A percentile compares a stretch with the other conserved stretches of the same genome.
Conservation (phyloP, 495 filamentous ascomycete genomes). For the Oidiodendron maius region DNA sequence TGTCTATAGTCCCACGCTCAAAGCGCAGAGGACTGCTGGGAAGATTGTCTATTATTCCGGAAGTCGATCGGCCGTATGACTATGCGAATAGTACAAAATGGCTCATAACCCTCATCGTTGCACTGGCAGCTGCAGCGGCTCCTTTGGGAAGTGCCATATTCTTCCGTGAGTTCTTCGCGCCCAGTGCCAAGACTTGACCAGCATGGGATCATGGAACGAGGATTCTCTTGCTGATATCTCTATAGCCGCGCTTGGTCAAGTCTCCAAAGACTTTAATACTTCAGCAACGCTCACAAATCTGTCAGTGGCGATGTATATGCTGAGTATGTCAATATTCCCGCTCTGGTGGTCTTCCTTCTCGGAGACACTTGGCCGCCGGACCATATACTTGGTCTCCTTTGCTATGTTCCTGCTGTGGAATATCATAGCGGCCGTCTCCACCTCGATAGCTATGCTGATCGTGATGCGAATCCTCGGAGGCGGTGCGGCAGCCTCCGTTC, state of each 20-base stretch:
- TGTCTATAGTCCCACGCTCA: slow-evolving; percentile 54
- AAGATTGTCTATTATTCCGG: slow-evolving; percentile 69
- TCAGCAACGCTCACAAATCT: slow-evolving; percentile 73
- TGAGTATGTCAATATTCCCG: slow-evolving; percentile 84
- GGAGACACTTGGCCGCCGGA: slow-evolving; percentile 74
- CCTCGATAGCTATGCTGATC: slow-evolving; percentile 78
- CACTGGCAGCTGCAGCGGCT: slow-evolving; percentile 66
- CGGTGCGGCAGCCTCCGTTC: slow-evolving; percentile 80
- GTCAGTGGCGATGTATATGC: slow-evolving; percentile 83
- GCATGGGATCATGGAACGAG: too few species aligned
- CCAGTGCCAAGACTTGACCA: too few species aligned
- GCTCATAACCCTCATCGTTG: slow-evolving; percentile 76
- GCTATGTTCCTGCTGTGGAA: slow-evolving; percentile 74
- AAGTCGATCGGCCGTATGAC: slow-evolving; percentile 69
- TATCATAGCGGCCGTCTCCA: slow-evolving; percentile 63
- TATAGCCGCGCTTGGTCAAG: slow-evolving; percentile 66
- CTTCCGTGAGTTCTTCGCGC: slow-evolving; percentile 60
- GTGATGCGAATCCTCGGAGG: slow-evolving; percentile 78
- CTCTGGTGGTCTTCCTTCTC: slow-evolving; percentile 95
- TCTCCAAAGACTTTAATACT: slow-evolving; percentile 58
- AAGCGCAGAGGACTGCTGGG: slow-evolving; percentile 72
- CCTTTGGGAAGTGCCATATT: slow-evolving; percentile 85
- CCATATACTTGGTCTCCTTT: slow-evolving; percentile 83
- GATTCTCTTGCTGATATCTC: too few species aligned
- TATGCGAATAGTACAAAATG: slow-evolving; percentile 74